These are phyloP conservation scores for Eurotiales sp. DNA, from an alignment of 2,329 filamentous ascomycete genomes.

Conservation along the genomic window DNA sequence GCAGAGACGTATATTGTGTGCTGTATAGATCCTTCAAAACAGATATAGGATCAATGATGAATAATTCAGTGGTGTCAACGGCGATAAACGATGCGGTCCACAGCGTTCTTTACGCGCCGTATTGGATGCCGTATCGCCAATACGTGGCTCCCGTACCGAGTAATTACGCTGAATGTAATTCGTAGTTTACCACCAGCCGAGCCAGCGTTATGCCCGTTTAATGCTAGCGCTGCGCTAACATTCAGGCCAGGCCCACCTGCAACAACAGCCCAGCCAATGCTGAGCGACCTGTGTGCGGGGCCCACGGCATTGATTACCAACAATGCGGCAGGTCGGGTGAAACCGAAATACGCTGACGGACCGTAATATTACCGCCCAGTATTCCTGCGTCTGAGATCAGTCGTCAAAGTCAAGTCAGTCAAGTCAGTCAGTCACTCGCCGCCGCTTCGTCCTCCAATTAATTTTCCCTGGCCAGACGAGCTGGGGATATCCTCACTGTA, in stretches of 20 bases:
- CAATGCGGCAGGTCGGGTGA: slow-evolving; percentile 3
- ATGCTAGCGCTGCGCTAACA: neutral
- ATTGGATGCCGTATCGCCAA: neutral
- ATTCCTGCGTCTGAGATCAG: slow-evolving; percentile 2
- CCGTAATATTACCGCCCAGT: slow-evolving; percentile 3
- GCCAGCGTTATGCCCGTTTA: neutral
- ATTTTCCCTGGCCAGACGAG: neutral
- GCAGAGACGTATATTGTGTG: no score
- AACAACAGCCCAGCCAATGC: neutral
- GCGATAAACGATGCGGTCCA: neutral
- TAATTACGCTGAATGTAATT: neutral
- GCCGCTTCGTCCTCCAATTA: neutral
- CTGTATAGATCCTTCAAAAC: no score
- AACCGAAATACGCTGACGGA: slow-evolving; percentile 3
- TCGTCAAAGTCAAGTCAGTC: neutral
- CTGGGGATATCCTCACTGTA: no score
- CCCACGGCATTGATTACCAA: neutral
- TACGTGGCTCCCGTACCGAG: no score
- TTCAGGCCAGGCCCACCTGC: neutral
- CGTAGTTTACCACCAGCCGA: neutral
- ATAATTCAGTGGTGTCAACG: slow-evolving; percentile 12
- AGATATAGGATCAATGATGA: neutral
- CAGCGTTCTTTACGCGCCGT: neutral
- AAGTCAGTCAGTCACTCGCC: neutral
- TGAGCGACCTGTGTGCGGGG: neutral